Base-by-base conservation (phyloP, 257 asterid genomes). In the Coffea canephora region DNA sequence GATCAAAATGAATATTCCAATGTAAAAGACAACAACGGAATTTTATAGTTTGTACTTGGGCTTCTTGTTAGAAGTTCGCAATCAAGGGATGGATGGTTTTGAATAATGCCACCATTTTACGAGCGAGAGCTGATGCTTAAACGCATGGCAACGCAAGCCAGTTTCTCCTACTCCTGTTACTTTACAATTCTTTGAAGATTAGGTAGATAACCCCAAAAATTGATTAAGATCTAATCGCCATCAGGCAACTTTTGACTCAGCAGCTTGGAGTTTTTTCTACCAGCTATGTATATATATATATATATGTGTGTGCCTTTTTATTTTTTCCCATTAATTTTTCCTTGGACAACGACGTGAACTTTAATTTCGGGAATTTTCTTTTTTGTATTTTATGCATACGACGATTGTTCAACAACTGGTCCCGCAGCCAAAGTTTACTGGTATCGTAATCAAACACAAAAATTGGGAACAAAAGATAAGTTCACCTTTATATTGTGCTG, bases 1-100 rank as follows among this genome's bases (percentile, higher is more conserved):
- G 10, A 55, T 55, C n/a, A 55, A 39, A 39, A 55, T 55, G n/a
- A 5, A 0, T n/a, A 18, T 55, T 8, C 7, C 64, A 55, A 55
- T 55, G 18, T 4, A 55, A 55, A 18, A 18, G 25, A 18, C 64
- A 18, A 15, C 25, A 55, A 18, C 18, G 25, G n/a, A 16, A 1
- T 55, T 36, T 36, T 9, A 61, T 39, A 39, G 43, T 39, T 62
- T 23, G 34, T 25, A 0, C 14, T 3, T 23, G 1, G 68, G 68
- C 25, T 49, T 68, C 4, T 68, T 78, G 81, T 13, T 78, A 16
- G 48, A 55, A 69, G 55, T 69, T 70, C 71, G 6, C 71, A 78
- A 78, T 78, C 81, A 78, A 21, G 3, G 25, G n/a, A 23, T 6
- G 16, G 23, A 27, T 27, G 27, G 27, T 27, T 27, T 13, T 76